Base-by-base conservation (phyloP, 192 early-diverging fungal species). In the Backusella luteola region DNA sequence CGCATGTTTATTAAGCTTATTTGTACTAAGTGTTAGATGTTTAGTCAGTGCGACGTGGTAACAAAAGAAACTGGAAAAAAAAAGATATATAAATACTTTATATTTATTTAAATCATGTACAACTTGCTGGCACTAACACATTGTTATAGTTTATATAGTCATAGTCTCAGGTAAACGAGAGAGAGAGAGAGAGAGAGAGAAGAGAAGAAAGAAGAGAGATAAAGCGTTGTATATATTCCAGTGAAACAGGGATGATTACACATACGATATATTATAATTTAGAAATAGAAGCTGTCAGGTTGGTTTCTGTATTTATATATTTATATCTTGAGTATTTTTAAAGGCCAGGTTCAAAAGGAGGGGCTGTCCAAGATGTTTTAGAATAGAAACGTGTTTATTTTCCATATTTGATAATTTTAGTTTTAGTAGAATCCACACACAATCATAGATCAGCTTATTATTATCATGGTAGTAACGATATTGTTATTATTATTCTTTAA, bases 291-390 rank as follows among this genome's bases (percentile, higher is more conserved):
- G 23, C 56, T 63, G 56, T 63, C 56, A 63, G 56, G 56, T 63
- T 63, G 56, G 56, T 63, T 63, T 23, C 23, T 29, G 21, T 63
- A 29, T 63, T 12, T 26, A 14, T 63, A 63, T 63, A 29, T 29
- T 63, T 63, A 23, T 63, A 63, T 63, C 15, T 49, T n/a, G 46
- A 49, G 46, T 49, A 49, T 49, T 49, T 63, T 63, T 63, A 63
- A 63, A 63, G 56, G 56, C 56, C 56, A 29, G 56, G 56, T 63
- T 49, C 56, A 63, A 63, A 63, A 63, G 56, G 56, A 63, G 56
- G 11, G n/a, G 46, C 46, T 63, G 56, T 63, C 56, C 12, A 63
- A 26, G 21, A 63, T 63, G 56, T 49, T 49, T 49, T 49, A 49
- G 46, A 49, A 49, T n/a, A n/a, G 56, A 63, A 63, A 63, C 56